Percentiles rank a stretch among this genome's conserved stretches.
phyloP scores from a whole-genome alignment of 2,329 filamentous ascomycete species.

The Botrytis cinerea region DNA sequence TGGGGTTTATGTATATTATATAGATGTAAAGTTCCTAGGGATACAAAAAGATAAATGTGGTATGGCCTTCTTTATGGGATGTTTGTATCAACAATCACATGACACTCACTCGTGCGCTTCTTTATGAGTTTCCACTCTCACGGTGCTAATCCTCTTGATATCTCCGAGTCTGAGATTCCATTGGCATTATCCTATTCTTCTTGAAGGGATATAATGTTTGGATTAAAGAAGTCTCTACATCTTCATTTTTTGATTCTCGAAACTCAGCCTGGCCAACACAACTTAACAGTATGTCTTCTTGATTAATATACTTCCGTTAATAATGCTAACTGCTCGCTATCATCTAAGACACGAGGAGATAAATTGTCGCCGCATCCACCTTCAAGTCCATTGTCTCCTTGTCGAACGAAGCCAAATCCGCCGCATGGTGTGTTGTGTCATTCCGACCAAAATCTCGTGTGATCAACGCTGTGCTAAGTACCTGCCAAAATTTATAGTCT shows the following conservation, averaged over 20 bases:
- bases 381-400: neutral
- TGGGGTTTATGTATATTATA: neutral
- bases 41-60: neutral
- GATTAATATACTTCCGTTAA: neutral
- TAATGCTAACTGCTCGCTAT: neutral
- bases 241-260: too few species aligned
- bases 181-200: neutral
- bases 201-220: neutral
- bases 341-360: neutral
- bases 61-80: neutral
- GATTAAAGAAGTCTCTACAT: neutral
- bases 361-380: neutral
- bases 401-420: neutral
- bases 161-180: neutral
- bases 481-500: neutral
- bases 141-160: neutral
- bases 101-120: neutral
- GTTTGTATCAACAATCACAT: neutral
- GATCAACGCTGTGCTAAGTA: neutral
- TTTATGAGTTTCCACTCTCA: too few species aligned
- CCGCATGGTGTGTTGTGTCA: neutral
- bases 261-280: neutral
- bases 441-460: neutral
- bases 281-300: neutral
- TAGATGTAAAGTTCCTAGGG: neutral